These are phyloP conservation scores for Pseudoscleropodium purum DNA, from an alignment of 225 moss, liverwort and hornwort genomes.

Conservation along the genomic window DNA sequence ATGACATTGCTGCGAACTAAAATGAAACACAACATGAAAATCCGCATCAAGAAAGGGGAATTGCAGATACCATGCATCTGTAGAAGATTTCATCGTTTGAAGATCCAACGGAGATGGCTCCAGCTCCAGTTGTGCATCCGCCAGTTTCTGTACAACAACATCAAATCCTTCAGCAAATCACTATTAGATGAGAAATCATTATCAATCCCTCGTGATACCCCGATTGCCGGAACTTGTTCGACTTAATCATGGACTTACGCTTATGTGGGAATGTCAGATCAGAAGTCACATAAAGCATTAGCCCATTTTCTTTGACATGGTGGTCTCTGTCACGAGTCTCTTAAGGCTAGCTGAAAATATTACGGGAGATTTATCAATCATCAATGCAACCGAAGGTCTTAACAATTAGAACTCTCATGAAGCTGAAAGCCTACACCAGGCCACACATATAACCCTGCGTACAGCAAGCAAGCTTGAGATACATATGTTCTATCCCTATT, in stretches of 20 bases:
- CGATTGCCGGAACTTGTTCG: neutral
- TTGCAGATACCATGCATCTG: neutral
- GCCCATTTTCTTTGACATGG: neutral
- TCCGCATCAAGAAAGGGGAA: neutral
- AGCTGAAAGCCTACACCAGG: neutral
- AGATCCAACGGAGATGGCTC: neutral
- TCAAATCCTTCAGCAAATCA: neutral
- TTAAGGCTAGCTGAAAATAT: neutral
- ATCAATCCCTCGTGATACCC: neutral
- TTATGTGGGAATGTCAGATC: neutral
- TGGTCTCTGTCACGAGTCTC: neutral
- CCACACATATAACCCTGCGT: neutral
- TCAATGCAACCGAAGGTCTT: neutral
- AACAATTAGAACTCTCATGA: neutral
- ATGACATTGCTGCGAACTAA: neutral
- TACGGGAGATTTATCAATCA: neutral
- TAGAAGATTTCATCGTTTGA: slow-evolving; percentile 7
- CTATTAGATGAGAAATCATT: neutral
- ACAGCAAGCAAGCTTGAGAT: neutral
- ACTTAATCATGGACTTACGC: neutral
- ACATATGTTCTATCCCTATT: neutral
- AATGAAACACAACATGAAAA: neutral
- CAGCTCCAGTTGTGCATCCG: neutral
- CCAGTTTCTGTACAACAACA: neutral
- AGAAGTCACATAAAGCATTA: neutral